Evolutionary conservation across 805 yeast genomes (phyloP).

Genomic region (Lipomyces spencermartinsiae): DNA sequence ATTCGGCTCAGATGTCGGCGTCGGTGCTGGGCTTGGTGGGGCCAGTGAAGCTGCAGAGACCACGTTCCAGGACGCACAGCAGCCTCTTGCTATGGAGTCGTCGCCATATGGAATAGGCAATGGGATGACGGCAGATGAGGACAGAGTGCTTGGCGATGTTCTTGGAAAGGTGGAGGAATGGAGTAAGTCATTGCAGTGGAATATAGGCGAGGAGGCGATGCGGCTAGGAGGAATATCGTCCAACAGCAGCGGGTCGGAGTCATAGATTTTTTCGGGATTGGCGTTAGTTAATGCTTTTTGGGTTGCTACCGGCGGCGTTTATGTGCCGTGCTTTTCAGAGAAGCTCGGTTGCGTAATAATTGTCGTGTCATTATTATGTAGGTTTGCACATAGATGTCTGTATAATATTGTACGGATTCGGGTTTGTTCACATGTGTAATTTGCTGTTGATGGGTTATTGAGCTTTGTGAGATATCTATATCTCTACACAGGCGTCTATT

Average conservation of each 20-base stretch:
- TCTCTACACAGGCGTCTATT: background rate
- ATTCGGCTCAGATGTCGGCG: background rate
- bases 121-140: constrained; percentile 16
- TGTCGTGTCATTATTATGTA: background rate
- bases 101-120: constrained; percentile 2
- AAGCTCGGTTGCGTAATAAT: background rate
- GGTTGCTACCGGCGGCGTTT: background rate
- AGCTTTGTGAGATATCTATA: background rate
- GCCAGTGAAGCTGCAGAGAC: background rate
- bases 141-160: constrained; percentile 17
- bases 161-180: constrained; percentile 19
- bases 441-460: background rate
- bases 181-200: constrained; percentile 27
- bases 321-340: background rate
- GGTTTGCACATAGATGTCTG: background rate
- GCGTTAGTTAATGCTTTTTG: background rate
- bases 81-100: background rate
- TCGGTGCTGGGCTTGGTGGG: background rate
- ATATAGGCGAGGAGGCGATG: constrained; percentile 23
- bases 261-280: background rate
- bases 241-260: background rate
- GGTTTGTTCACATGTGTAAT: background rate
- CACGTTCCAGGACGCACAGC: constrained; percentile 19
- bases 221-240: constrained; percentile 10
- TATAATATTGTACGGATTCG: background rate